Percentiles rank a stretch among this genome's conserved stretches.
phyloP scores from a whole-genome alignment of 192 early-diverging fungal species.

The Dissophora ornata region DNA sequence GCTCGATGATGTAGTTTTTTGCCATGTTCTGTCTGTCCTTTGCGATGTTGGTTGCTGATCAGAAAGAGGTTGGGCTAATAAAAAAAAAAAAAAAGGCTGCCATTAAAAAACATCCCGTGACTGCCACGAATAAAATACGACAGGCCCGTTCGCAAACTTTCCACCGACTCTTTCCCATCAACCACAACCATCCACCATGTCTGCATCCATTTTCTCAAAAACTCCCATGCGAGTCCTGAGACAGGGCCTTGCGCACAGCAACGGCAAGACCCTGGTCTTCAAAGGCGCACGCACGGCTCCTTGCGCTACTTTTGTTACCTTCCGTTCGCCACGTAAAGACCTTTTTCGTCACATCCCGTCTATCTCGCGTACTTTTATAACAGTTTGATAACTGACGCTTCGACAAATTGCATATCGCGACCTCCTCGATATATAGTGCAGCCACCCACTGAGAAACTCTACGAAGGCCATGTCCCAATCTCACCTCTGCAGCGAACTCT shows the following conservation, averaged over 20 bases:
- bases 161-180: no score
- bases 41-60: constrained; percentile 5
- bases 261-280: background rate
- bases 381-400: no score
- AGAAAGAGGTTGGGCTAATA: background rate
- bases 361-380: no score
- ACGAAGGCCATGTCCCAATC: constrained; percentile 72
- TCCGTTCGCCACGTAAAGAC: constrained; percentile 26
- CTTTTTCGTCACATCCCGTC: background rate
- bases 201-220: constrained; percentile 13
- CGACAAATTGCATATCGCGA: no score
- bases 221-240: background rate
- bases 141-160: no score
- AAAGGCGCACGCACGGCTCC: background rate
- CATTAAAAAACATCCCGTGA: constrained; percentile 5
- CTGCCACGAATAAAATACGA: background rate
- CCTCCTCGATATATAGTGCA: constrained; percentile 20
- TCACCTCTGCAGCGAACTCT: constrained; percentile 70
- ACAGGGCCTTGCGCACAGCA: background rate
- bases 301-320: constrained; percentile 1
- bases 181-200: constrained; percentile 26
- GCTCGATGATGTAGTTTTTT: constrained; percentile 78
- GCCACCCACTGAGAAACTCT: constrained; percentile 56
- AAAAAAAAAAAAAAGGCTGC: constrained; percentile 16
- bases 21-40: constrained; percentile 15